Evolutionary conservation across 169 alveolate genomes (phyloP), one percentile per base, ranked within the genome.

Genomic region (Besnoitia besnoiti): DNA sequence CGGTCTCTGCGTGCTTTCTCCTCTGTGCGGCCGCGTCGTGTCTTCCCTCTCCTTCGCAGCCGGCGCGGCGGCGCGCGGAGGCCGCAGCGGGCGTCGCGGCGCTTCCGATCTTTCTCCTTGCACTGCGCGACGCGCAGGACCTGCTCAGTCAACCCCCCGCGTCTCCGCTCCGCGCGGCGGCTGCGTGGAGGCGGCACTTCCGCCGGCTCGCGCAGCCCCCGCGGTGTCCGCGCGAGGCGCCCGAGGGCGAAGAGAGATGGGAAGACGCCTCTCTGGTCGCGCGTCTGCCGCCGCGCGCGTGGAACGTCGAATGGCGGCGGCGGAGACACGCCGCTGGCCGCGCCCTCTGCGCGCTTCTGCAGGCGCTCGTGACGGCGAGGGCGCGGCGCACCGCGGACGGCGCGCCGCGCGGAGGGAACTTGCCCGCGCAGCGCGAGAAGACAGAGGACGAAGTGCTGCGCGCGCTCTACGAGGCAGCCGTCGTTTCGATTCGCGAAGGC

Each of bases 281-380:
- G n/a, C n/a, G n/a, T 77, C 87, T 77, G 37, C 87, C 87, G 10
- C 49, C 2, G 33, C 87, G 87, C 35, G 37, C 61, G 33, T 77
- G 87, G 87, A 51, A 77, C 59, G 47, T 39, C 12, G 87, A 77
- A 24, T 77, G 87, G 87, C 10, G 87, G 30, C 50, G 87, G 40
- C 3, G 7, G 33, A 19, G 55, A 10, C 30, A 77, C 40, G 87
- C 87, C 33, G 49, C 87, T 21, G 7, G 59, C 59, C 14, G 10
- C n/a, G 55, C 87, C 10, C 50, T 40, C 37, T 44, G 35, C 21
- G 87, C 87, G 7, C 39, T 77, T 39, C 30, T 77, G 0, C 61
- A 40, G 47, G 40, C 33, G 55, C 87, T 77, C 37, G 59, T 27
- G 87, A 2, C 16, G 40, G 40, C 7, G 61, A 37, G 49, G 30